A percentile compares a stretch with the other conserved stretches of the same genome.
phyloP scores from a whole-genome alignment of 306 rosid species.

The Hylodesmum podocarpum region DNA sequence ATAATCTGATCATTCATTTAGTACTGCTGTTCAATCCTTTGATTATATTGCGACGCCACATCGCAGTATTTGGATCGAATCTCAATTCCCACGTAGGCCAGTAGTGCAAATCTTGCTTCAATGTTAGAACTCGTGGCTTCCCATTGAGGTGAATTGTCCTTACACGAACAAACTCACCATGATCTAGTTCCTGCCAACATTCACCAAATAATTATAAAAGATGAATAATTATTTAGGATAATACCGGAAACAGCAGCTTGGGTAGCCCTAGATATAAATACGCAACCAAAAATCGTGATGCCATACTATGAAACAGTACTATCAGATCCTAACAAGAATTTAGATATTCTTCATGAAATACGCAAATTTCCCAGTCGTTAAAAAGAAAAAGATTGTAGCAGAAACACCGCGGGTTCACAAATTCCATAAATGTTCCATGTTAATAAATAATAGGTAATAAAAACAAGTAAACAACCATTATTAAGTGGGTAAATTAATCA shows the following conservation, averaged over 20 bases:
- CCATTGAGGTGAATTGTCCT: conserved; percentile 84
- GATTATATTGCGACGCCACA: conserved; percentile 76
- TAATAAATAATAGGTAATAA: background rate
- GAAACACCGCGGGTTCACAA: conserved; percentile 3
- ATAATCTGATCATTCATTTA: conserved; percentile 31
- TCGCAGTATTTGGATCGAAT: conserved; percentile 69
- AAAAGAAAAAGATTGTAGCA: background rate
- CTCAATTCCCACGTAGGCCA: conserved; percentile 95
- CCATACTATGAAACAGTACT: background rate
- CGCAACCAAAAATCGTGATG: background rate
- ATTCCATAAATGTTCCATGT: background rate
- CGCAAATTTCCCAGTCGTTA: background rate
- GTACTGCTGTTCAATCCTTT: conserved; percentile 48
- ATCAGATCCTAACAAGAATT: background rate
- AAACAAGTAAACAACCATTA: background rate
- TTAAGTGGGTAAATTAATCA: background rate
- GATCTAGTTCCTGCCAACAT: conserved; percentile 67
- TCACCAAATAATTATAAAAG: conserved; percentile 9
- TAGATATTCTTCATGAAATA: background rate
- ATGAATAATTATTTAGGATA: background rate
- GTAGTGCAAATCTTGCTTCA: conserved; percentile 95
- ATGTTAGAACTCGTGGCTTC: conserved; percentile 79
- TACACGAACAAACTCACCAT: conserved; percentile 86
- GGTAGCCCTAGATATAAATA: background rate
- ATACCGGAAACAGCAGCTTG: background rate